phyloP scores from a whole-genome alignment of 345 rosid genomes.

The Citrus medica region DNA sequence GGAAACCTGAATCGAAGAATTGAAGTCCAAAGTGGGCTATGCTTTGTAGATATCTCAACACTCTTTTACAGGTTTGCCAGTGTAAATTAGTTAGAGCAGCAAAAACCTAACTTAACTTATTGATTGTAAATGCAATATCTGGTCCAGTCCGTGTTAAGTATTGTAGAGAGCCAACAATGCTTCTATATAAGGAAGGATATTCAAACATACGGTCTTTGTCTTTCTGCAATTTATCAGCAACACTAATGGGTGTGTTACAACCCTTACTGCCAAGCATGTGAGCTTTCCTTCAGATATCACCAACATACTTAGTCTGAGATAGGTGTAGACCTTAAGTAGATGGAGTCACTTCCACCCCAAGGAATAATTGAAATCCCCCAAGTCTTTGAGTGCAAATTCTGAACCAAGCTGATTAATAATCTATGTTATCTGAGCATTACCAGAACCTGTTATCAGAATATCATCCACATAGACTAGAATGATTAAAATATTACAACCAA shows the following conservation, averaged over 20 bases:
- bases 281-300: background rate
- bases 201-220: background rate
- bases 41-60: background rate
- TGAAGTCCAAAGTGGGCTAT: too few species aligned
- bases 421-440: too few species aligned
- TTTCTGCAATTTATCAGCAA: background rate
- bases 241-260: background rate
- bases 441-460: too few species aligned
- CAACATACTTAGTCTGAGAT: too few species aligned
- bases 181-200: background rate
- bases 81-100: background rate
- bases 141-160: background rate
- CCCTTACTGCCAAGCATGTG: background rate
- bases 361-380: background rate
- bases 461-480: too few species aligned
- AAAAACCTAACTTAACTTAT: background rate
- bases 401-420: too few species aligned
- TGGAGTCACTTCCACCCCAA: too few species aligned
- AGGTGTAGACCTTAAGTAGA: too few species aligned
- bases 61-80: background rate
- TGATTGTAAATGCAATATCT: background rate
- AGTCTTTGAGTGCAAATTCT: too few species aligned
- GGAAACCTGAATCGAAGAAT: accelerated
- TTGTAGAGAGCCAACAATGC: background rate
- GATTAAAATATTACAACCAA: accelerated